Conservation (phyloP, 116 monocot species). For the Iris pallida region DNA sequence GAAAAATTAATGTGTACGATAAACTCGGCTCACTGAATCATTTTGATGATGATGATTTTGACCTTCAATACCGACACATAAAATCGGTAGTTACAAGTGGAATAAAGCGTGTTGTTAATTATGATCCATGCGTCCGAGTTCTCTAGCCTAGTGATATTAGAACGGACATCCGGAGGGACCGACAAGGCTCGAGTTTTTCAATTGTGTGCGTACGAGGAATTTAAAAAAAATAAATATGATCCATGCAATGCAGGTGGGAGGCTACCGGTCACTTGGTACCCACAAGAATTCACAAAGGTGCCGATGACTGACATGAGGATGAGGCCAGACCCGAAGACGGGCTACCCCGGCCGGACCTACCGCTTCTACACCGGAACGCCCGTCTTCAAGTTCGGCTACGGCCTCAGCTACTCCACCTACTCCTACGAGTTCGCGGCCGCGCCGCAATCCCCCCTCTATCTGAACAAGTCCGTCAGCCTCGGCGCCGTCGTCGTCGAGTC, state of each 20-base stretch:
- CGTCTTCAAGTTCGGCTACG: slow-evolving; percentile 77
- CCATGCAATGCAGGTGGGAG: slow-evolving; percentile 64
- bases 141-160: too few relatives aligned
- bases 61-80: too few relatives aligned
- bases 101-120: too few relatives aligned
- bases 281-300: slow-evolving; percentile 66
- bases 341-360: slow-evolving; percentile 90
- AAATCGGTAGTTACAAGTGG: too few relatives aligned
- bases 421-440: slow-evolving; percentile 23
- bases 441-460: neutral
- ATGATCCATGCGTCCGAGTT: too few relatives aligned
- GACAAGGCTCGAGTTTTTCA: too few relatives aligned
- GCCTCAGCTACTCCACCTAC: slow-evolving; percentile 84
- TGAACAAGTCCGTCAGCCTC: slow-evolving; percentile 12
- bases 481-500: neutral
- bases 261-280: slow-evolving; percentile 94
- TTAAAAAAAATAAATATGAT: too few relatives aligned
- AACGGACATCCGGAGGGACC: too few relatives aligned
- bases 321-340: slow-evolving; percentile 58
- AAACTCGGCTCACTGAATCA: too few relatives aligned
- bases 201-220: too few relatives aligned
- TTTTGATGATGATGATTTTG: too few relatives aligned
- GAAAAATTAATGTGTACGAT: too few relatives aligned
- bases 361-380: slow-evolving; percentile 66
- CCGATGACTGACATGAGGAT: slow-evolving; percentile 96